These are phyloP conservation scores for Apium graveolens DNA, from an alignment of 129 eudicot species.

Conservation along the genomic window DNA sequence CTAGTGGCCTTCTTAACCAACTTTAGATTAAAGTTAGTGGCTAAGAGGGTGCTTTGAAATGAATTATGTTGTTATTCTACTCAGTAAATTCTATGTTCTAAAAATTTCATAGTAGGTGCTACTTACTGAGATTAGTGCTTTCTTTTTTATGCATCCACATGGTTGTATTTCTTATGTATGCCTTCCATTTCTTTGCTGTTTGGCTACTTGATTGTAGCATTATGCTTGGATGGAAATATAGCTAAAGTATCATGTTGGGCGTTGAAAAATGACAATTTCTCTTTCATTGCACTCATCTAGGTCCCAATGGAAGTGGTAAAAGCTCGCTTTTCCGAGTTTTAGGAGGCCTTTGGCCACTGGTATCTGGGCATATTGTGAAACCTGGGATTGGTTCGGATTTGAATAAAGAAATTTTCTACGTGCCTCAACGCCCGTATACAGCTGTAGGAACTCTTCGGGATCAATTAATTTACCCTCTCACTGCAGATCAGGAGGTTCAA, in stretches of 20 bases:
- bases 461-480: slow-evolving; percentile 94
- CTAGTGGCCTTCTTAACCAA: not conserved
- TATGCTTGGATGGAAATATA: not conserved
- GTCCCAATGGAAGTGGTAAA: slow-evolving; percentile 99
- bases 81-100: too few species aligned
- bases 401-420: slow-evolving; percentile 94
- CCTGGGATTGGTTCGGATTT: slow-evolving; percentile 99
- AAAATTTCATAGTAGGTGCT: not conserved
- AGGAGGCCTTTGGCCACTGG: slow-evolving; percentile 98
- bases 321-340: slow-evolving; percentile 98
- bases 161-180: not conserved
- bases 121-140: not conserved
- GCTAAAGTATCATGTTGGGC: not conserved
- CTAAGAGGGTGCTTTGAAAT: not conserved
- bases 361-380: slow-evolving; percentile 93
- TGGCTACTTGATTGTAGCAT: not conserved
- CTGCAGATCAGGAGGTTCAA: slow-evolving; percentile 71
- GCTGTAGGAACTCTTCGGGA: slow-evolving; percentile 99
- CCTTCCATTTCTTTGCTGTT: not conserved
- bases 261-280: not conserved
- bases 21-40: not conserved
- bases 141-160: not conserved
- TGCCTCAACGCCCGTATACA: slow-evolving; percentile 96
- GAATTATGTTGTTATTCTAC: not conserved
- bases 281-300: slow-evolving; percentile 23